Evolutionary conservation across 2,329 filamentous ascomycete genomes (phyloP).

Genomic region (Fusarium transvaalense): DNA sequence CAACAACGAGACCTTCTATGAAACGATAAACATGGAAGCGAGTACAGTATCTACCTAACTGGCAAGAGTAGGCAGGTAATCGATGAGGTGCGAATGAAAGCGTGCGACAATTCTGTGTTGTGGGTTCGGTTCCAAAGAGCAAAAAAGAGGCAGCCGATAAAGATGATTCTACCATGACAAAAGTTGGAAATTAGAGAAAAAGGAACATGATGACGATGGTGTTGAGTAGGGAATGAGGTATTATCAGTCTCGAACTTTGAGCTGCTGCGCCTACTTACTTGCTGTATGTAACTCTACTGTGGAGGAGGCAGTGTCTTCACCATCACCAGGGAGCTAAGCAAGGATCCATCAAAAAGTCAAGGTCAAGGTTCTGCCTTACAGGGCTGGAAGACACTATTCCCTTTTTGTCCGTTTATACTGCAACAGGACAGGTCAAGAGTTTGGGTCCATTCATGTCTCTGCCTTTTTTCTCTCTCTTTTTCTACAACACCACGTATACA

Average conservation of each 20-base stretch:
- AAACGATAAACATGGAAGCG: slow-evolving; percentile 13
- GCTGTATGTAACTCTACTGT: neutral
- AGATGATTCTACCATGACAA: neutral
- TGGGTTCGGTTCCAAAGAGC: neutral
- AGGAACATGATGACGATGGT: neutral
- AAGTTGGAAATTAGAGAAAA: neutral
- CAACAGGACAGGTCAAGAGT: neutral
- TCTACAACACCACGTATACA: slow-evolving; percentile 14
- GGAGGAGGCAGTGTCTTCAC: slow-evolving; percentile 31
- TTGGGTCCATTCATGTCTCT: neutral
- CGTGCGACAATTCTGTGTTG: neutral
- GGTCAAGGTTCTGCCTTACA: slow-evolving; percentile 36
- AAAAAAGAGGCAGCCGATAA: slow-evolving; percentile 31
- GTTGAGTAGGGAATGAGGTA: slow-evolving; percentile 7
- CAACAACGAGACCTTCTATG: slow-evolving; percentile 6
- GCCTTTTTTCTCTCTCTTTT: neutral
- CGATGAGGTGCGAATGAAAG: neutral
- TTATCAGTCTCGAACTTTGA: slow-evolving; percentile 13
- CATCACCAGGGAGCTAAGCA: neutral
- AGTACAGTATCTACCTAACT: too few relatives aligned
- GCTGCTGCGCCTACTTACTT: slow-evolving; percentile 24
- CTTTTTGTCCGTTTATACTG: neutral
- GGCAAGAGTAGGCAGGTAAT: neutral
- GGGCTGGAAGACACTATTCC: slow-evolving; percentile 33
- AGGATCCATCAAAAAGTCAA: neutral